phyloP scores from a whole-genome alignment of 225 moss, liverwort and hornwort genomes.

The Physcomitrellopsis africana region DNA sequence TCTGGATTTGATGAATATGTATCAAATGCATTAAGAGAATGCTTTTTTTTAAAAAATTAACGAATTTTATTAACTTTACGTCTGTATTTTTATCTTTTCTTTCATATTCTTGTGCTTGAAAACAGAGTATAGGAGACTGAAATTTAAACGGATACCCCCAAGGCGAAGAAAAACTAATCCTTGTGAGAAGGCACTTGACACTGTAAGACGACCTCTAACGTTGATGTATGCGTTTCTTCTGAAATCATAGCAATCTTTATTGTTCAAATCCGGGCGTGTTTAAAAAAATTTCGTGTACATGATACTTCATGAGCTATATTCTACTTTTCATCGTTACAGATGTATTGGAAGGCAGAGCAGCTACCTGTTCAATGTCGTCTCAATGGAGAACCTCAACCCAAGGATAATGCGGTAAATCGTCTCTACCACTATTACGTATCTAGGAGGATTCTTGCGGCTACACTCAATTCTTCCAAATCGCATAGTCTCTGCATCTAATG shows the following conservation, averaged over 20 bases:
- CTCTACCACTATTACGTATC: not conserved
- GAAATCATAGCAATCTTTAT: not conserved
- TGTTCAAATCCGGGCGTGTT: accelerated
- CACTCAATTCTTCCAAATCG: not conserved
- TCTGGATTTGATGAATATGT: not conserved
- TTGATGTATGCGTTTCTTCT: not conserved
- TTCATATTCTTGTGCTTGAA: not conserved
- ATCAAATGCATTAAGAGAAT: not conserved
- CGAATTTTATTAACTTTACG: not conserved
- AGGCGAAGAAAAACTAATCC: slow-evolving; percentile 69
- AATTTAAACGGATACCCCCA: slow-evolving; percentile 64
- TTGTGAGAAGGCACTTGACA: slow-evolving; percentile 79
- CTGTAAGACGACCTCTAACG: slow-evolving; percentile 45
- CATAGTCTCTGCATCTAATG: too few species aligned
- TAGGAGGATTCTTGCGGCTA: not conserved
- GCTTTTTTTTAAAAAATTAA: too few species aligned
- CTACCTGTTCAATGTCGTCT: slow-evolving; percentile 39
- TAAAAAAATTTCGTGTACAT: not conserved
- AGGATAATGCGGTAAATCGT: slow-evolving; percentile 34
- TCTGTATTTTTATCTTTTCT: not conserved
- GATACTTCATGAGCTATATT: not conserved
- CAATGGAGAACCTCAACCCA: slow-evolving; percentile 54
- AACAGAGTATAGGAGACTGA: slow-evolving; percentile 79
- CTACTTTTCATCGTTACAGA: slow-evolving; percentile 25
- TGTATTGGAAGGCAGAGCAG: slow-evolving; percentile 70